These are phyloP conservation scores for Aphanocladium album DNA, from an alignment of 2,329 filamentous ascomycete genomes.

Conservation along the genomic window DNA sequence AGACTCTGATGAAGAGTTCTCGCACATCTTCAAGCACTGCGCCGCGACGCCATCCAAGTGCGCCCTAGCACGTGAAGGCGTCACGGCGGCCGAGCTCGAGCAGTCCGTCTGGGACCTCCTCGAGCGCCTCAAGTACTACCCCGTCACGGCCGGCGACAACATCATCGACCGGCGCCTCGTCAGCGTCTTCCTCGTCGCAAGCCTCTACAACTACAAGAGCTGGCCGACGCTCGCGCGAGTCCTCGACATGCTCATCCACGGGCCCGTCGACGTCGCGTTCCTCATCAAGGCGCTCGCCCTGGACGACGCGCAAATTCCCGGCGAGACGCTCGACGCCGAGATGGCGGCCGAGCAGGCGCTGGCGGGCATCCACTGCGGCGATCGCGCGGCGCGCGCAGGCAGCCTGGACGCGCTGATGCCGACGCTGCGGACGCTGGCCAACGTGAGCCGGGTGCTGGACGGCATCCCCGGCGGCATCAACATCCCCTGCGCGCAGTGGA, in stretches of 20 bases:
- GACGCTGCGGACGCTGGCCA: conserved; percentile 19
- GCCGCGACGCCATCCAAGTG: conserved; percentile 22
- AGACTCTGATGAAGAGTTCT: conserved; percentile 24
- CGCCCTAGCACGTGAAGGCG: conserved; percentile 23
- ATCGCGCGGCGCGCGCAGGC: conserved; percentile 23
- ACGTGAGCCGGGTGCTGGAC: conserved; percentile 24
- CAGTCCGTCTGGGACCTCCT: conserved; percentile 25
- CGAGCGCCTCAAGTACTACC: conserved; percentile 23
- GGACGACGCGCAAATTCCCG: neutral
- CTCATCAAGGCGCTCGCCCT: neutral
- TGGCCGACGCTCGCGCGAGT: conserved; percentile 14
- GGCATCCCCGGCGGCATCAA: conserved; percentile 15
- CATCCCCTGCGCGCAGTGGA: conserved; percentile 34
- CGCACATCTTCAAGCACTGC: conserved; percentile 24
- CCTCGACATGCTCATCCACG: neutral
- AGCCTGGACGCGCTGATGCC: conserved; percentile 25
- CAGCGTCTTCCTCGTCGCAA: conserved; percentile 13
- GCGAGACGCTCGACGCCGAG: too few species aligned
- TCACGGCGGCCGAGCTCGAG: conserved; percentile 30
- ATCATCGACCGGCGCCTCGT: conserved; percentile 14
- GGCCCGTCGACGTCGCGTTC: neutral
- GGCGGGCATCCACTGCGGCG: conserved; percentile 30
- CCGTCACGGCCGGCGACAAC: conserved; percentile 19
- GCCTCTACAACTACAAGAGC: conserved; percentile 20
- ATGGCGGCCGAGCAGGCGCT: conserved; percentile 11